Conservation (phyloP, 768 basidiomycete genomes). For the Mycena kentingensis region DNA sequence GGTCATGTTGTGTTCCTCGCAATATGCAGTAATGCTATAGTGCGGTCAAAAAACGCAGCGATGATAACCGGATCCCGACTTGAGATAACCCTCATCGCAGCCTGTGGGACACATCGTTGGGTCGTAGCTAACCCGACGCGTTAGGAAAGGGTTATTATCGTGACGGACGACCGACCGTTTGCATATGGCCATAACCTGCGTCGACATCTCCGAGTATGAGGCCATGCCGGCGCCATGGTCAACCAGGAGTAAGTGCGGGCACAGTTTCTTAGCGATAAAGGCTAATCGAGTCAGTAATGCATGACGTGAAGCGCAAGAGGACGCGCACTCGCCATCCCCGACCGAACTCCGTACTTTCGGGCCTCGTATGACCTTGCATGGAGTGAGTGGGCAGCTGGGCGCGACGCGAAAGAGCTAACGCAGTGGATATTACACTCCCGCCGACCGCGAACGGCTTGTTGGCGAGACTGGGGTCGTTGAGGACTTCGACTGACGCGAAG, state of each 20-base stretch:
- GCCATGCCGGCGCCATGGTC: conserved; percentile 53
- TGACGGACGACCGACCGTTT: conserved; percentile 41
- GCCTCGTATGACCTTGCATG: conserved; percentile 79
- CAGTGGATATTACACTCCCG: conserved; percentile 19
- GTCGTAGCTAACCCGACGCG: conserved; percentile 45
- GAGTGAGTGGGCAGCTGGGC: neutral
- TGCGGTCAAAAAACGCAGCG: conserved; percentile 3
- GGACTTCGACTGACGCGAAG: conserved; percentile 77
- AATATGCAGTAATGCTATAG: conserved; percentile 80
- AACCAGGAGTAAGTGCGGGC: conserved; percentile 82
- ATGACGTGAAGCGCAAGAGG: neutral
- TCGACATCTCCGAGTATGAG: conserved; percentile 71
- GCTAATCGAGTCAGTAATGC: conserved; percentile 42
- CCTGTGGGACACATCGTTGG: conserved; percentile 74
- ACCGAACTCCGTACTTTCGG: conserved; percentile 85
- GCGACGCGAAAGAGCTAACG: neutral
- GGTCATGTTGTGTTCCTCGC: conserved; percentile 61
- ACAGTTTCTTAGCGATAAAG: conserved; percentile 92
- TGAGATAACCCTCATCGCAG: conserved; percentile 90
- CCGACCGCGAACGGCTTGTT: conserved; percentile 72
- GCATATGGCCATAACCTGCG: conserved; percentile 69
- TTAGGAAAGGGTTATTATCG: neutral
- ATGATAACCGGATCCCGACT: conserved; percentile 60
- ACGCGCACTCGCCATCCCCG: conserved; percentile 86
- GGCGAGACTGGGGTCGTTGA: conserved; percentile 60